Conservation (phyloP, 176 grass and related monocot genomes). For the Cocos nucifera region DNA sequence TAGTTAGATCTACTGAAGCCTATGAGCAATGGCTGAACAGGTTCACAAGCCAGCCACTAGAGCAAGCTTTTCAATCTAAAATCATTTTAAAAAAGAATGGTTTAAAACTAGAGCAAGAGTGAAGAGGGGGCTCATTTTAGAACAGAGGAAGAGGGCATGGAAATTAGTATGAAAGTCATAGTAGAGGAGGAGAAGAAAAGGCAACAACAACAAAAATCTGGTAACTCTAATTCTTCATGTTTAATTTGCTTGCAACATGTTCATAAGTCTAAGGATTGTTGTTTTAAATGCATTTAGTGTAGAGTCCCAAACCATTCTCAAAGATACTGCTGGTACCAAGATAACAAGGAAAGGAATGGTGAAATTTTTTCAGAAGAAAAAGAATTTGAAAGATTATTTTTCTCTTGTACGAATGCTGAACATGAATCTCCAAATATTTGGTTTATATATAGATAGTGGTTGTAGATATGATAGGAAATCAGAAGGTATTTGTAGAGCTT, state of each 20-base stretch:
- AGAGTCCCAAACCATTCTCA: too few relatives aligned
- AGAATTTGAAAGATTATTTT: not conserved
- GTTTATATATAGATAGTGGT: slow-evolving; percentile 1
- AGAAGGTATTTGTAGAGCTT: not conserved
- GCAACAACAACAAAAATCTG: not conserved
- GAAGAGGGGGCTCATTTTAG: too few relatives aligned
- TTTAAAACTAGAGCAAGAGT: too few relatives aligned
- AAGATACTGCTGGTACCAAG: not conserved
- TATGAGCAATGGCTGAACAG: too few relatives aligned
- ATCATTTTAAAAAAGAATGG: too few relatives aligned
- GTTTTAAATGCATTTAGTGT: too few relatives aligned
- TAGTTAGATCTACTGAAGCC: too few relatives aligned
- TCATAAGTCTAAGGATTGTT: not conserved
- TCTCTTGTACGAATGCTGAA: not conserved
- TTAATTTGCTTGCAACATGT: not conserved
- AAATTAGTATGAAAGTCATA: not conserved
- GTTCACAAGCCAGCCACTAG: too few relatives aligned
- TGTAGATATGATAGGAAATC: slow-evolving; percentile 2
- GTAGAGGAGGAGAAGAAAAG: not conserved
- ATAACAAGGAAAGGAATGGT: not conserved
- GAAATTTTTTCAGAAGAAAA: slow-evolving; percentile 6
- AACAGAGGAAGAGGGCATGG: too few relatives aligned
- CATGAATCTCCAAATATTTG: not conserved
- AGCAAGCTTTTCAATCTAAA: too few relatives aligned
- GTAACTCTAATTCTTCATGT: not conserved